Evolutionary conservation across 306 rosid genomes (phyloP), one percentile per base, ranked within the genome.

Genomic region (Acacia crassicarpa): DNA sequence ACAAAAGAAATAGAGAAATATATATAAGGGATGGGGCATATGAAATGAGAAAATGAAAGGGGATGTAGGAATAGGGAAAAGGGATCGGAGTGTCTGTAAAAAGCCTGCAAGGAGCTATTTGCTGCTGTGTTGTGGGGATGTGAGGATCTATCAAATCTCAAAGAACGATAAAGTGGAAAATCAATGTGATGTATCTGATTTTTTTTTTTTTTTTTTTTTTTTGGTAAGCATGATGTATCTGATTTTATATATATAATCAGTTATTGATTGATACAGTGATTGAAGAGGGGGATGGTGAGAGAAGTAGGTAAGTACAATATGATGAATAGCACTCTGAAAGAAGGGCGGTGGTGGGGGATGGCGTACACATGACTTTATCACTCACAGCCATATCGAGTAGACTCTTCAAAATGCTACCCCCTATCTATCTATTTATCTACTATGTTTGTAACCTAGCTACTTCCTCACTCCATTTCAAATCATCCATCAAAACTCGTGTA

Each of bases 51-150:
- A 45, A 5, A 61, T 23, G 27, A 1, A 25, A 23, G 27, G 5
- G 35, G 3, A 11, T 61, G 67, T 72, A 86, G 85, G 83, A 85
- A 90, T 67, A 87, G 67, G 89, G 87, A 72, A 87, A 83, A 83
- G 85, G 25, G 35, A 3, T 32, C 35, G 35, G 46, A 73, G 62
- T 44, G 45, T 78, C 80, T 81, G 85, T 67, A 69, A 84, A 88
- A 90, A 90, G 90, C 83, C 89, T 83, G 91, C 51, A 67, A 66
- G 61, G 88, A 86, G 91, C 90, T 90, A 83, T 85, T 90, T 90
- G 88, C 79, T 88, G 90, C 86, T 90, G 93, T 86, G 56, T 86
- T 74, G 87, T 75, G 89, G 86, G 89, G 88, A 88, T 84, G 75
- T 84, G 89, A 71, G 86, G 89, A 89, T 89, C 94, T 88, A 78